Percentiles rank a stretch among this genome's conserved stretches.
phyloP scores from a whole-genome alignment of 345 rosid species.

The Reutealis trisperma region DNA sequence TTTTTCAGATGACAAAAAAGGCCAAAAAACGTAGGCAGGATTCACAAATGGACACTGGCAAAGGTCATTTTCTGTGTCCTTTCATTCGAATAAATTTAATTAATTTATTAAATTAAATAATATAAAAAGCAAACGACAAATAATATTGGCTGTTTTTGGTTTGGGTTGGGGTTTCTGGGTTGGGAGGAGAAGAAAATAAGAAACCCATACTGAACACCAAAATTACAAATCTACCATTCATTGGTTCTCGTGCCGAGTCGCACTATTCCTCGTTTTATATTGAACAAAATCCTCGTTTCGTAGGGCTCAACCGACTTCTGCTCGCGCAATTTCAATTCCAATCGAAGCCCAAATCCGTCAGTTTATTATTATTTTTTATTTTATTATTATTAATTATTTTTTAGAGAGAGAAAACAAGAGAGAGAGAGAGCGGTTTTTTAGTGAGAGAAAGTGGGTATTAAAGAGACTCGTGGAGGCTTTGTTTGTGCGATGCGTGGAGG shows the following conservation, averaged over 20 bases:
- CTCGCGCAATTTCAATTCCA: neutral
- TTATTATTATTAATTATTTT: neutral
- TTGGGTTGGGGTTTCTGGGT: too few relatives aligned
- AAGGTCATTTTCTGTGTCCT: neutral
- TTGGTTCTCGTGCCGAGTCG: neutral
- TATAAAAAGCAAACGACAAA: neutral
- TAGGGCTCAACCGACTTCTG: neutral
- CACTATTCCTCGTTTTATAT: neutral
- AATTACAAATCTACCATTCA: conserved; percentile 15
- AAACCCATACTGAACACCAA: neutral
- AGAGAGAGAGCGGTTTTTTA: neutral
- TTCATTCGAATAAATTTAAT: neutral
- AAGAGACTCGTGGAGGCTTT: conserved; percentile 54
- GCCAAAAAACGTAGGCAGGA: too few relatives aligned
- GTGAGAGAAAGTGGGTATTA: conserved; percentile 9
- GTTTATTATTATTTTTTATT: neutral
- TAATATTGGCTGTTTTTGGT: too few relatives aligned
- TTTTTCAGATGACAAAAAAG: neutral
- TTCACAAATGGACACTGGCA: neutral
- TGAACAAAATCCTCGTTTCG: neutral
- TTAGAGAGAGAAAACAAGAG: conserved; percentile 15
- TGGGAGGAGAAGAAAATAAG: too few relatives aligned
- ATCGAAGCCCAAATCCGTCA: conserved; percentile 15
- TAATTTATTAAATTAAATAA: neutral
- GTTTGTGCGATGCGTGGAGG: conserved; percentile 54